These are phyloP conservation scores for Globisporangium perplexum DNA, from an alignment of 352 stramenopile species.

Conservation along the genomic window DNA sequence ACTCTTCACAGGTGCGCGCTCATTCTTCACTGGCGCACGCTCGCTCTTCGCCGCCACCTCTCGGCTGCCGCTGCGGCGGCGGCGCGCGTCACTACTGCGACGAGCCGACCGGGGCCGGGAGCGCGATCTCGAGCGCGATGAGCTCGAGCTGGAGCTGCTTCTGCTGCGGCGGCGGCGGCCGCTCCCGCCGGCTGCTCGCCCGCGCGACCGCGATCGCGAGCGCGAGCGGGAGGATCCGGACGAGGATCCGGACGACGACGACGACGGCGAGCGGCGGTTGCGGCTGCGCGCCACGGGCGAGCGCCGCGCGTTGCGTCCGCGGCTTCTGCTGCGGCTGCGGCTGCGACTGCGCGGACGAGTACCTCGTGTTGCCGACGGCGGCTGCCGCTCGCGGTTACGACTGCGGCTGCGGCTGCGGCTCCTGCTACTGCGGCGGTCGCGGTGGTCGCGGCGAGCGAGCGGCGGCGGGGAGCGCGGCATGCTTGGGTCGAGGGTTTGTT, in stretches of 20 bases:
- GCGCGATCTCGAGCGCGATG: conserved; percentile 10
- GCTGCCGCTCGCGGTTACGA: no score
- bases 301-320: neutral
- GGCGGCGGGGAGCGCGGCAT: conserved; percentile 5
- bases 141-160: conserved; percentile 10
- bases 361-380: neutral
- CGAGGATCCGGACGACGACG: conserved; percentile 4
- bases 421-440: neutral
- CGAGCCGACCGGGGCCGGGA: conserved; percentile 14
- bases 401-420: conserved; percentile 4
- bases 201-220: neutral
- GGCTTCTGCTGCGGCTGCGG: neutral
- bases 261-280: conserved; percentile 15
- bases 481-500: neutral
- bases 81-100: neutral
- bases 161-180: conserved; percentile 5
- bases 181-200: neutral
- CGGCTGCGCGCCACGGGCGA: conserved; percentile 2
- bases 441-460: neutral
- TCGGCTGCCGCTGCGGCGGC: neutral
- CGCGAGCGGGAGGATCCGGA: conserved; percentile 7
- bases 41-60: neutral
- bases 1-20: neutral
- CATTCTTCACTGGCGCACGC: neutral
- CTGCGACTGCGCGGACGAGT: conserved; percentile 6